These are phyloP conservation scores for Penicillium salamii DNA, from an alignment of 495 filamentous ascomycete genomes.

Conservation along the genomic window DNA sequence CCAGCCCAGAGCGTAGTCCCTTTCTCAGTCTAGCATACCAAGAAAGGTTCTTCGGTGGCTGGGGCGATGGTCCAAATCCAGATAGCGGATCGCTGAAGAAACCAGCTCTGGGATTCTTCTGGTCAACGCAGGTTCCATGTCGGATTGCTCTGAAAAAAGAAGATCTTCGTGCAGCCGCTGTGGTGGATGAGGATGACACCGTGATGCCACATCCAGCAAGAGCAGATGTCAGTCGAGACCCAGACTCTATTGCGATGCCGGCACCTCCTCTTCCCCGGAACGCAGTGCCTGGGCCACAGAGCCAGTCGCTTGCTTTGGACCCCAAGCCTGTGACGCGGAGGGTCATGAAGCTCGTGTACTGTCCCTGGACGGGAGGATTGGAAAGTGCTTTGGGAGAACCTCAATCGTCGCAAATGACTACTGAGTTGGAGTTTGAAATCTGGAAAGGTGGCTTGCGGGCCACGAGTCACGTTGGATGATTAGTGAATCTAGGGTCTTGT, in stretches of 20 bases:
- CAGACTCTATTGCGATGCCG: slow-evolving; percentile 3
- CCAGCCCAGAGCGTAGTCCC: slow-evolving; percentile 38
- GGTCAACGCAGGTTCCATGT: slow-evolving; percentile 82
- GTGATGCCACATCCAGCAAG: background rate
- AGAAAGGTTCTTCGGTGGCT: slow-evolving; percentile 90
- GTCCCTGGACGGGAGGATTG: slow-evolving; percentile 54
- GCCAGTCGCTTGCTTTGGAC: background rate
- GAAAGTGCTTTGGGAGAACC: background rate
- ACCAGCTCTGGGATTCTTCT: slow-evolving; percentile 80
- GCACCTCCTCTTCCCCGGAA: background rate
- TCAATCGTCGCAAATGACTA: slow-evolving; percentile 1
- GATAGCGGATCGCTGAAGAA: slow-evolving; percentile 59
- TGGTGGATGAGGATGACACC: background rate
- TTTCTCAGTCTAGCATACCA: slow-evolving; percentile 78
- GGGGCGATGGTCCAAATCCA: slow-evolving; percentile 59
- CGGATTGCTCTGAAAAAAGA: slow-evolving; percentile 77
- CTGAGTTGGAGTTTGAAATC: slow-evolving; percentile 49
- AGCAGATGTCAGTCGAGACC: background rate
- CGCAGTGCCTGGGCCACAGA: background rate
- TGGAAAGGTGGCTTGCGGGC: slow-evolving; percentile 47
- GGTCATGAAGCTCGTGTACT: slow-evolving; percentile 80
- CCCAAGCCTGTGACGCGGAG: slow-evolving; percentile 39
- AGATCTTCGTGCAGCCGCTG: slow-evolving; percentile 5
- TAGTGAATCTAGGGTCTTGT: background rate
- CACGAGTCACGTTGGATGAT: slow-evolving; percentile 9